phyloP scores from a whole-genome alignment of 1,284 basidiomycete species.

The Cutaneotrichosporon mucoides region DNA sequence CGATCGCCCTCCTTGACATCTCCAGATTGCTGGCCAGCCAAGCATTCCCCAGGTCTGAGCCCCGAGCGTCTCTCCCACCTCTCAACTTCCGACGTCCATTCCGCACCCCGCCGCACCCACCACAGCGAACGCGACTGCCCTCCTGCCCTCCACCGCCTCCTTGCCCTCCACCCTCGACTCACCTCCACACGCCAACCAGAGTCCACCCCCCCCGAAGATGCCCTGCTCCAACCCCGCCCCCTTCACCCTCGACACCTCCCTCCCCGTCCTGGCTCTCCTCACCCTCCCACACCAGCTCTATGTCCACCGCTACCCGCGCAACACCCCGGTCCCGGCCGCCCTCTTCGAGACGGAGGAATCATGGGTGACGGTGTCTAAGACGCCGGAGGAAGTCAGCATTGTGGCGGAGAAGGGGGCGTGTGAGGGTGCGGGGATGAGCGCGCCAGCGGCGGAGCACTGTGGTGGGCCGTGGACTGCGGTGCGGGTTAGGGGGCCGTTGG shows the following conservation, averaged over 20 bases:
- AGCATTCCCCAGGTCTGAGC: too few species aligned
- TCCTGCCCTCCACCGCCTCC: too few species aligned
- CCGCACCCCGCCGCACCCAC: too few species aligned
- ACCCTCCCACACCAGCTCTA: slow-evolving; percentile 54
- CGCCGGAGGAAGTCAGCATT: slow-evolving; percentile 60
- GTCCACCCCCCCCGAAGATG: too few species aligned
- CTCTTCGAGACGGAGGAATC: slow-evolving; percentile 30
- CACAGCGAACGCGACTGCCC: too few species aligned
- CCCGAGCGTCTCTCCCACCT: too few species aligned
- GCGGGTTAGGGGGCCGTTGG: slow-evolving; percentile 63
- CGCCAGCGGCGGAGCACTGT: slow-evolving; percentile 50
- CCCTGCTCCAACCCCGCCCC: too few species aligned
- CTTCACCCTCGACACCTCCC: slow-evolving; percentile 16
- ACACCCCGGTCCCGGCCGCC: slow-evolving; percentile 26
- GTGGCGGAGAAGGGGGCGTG: slow-evolving; percentile 49
- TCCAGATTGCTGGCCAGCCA: too few species aligned
- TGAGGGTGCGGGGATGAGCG: slow-evolving; percentile 20
- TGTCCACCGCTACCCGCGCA: slow-evolving; percentile 50
- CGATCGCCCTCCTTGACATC: too few species aligned
- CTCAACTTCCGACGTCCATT: too few species aligned
- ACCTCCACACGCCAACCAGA: too few species aligned
- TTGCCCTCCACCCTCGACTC: too few species aligned
- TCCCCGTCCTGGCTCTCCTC: slow-evolving; percentile 42
- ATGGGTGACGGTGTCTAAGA: slow-evolving; percentile 60
- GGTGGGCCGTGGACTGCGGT: slow-evolving; percentile 52